Percentiles rank a stretch among this genome's conserved stretches.
Conservation (phyloP, 1,139 yeast species). For the Candida pseudoviswanathii region DNA sequence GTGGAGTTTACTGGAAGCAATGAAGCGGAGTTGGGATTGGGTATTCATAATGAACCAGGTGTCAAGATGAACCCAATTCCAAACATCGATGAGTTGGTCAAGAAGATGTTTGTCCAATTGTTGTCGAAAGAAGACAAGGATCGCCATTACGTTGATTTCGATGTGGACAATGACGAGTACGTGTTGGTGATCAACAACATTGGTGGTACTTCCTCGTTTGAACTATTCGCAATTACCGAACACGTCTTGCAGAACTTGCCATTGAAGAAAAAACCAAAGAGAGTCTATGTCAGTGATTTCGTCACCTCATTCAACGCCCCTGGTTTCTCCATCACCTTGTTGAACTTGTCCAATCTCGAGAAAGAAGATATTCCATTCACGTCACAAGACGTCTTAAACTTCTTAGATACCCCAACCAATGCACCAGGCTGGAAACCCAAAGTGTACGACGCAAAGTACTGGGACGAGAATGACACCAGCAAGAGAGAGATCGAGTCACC, state of each 20-base stretch:
- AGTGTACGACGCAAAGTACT: conserved; percentile 23
- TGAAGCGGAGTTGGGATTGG: conserved; percentile 91
- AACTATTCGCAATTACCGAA: conserved; percentile 66
- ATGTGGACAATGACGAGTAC: conserved; percentile 57
- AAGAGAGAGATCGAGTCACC: conserved; percentile 30
- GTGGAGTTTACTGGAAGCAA: conserved; percentile 42
- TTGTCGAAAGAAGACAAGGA: conserved; percentile 59
- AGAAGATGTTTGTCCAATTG: conserved; percentile 54
- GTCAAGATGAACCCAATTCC: conserved; percentile 74
- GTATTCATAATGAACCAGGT: conserved; percentile 95
- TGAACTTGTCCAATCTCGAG: conserved; percentile 56
- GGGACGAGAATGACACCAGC: conserved; percentile 22
- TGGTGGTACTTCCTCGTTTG: conserved; percentile 84
- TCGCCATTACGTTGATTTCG: conserved; percentile 71
- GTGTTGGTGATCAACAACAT: conserved; percentile 74
- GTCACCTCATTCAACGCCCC: conserved; percentile 89
- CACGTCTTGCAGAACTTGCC: conserved; percentile 48
- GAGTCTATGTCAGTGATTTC: conserved; percentile 72
- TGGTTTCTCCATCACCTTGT: conserved; percentile 82
- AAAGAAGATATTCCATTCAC: conserved; percentile 36
- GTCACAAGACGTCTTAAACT: conserved; percentile 37
- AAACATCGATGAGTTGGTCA: conserved; percentile 55
- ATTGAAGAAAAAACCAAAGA: conserved; percentile 55
- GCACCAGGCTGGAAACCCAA: conserved; percentile 83
- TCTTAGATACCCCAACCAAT: conserved; percentile 68